Base-by-base conservation (phyloP, 257 asterid genomes). In the Scutellaria minor region DNA sequence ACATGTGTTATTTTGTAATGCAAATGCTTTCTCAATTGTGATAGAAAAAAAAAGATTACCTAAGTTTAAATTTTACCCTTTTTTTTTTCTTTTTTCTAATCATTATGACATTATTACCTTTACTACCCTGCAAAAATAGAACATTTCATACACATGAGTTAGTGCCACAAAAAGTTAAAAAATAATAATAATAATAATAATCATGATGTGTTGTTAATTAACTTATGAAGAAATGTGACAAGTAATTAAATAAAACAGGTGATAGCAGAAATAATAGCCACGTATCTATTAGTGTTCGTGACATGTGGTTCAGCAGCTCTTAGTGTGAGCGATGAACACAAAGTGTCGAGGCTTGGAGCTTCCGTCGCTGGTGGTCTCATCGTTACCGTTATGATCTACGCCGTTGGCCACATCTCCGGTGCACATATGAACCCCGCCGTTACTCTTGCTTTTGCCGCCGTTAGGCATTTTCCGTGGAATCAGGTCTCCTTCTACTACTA, bases 361-460 rank as follows among this genome's bases (percentile, higher is more conserved):
- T 92, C 98, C 0, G 80, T 90, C 9, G 94, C 94, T 0, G 96
- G 97, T 4, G 98, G 98, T 2, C 95, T 92, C 9, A 83, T 90
- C n/a, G 93, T 92, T 7, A 90, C 97, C 22, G 97, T 88, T 9
- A 88, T 90, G 97, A 90, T 92, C 48, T 90, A 92, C 48, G 96
- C 98, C 6, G 97, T 92, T 40, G 98, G 98, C 10, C 98, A 90
- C 74, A 87, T 92, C 68, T 92, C 97, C 31, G 97, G 97, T 40
- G 98, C 98, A 2, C 98, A 92, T 70, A 92, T 88, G 96, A 92
- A 92, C 69, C 97, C 98, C 5, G 98, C 97, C 31, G 97, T 92
- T 27, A 90, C 98, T 68, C 69, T 88, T 0, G 97, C 97, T 44
- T 90, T 92, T 46, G 97, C 97, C 8, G 88, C 90, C 73, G 89